Evolutionary conservation across 2,329 filamentous ascomycete genomes (phyloP), one percentile per base, ranked within the genome.

Genomic region (Ophiostoma ulmi): DNA sequence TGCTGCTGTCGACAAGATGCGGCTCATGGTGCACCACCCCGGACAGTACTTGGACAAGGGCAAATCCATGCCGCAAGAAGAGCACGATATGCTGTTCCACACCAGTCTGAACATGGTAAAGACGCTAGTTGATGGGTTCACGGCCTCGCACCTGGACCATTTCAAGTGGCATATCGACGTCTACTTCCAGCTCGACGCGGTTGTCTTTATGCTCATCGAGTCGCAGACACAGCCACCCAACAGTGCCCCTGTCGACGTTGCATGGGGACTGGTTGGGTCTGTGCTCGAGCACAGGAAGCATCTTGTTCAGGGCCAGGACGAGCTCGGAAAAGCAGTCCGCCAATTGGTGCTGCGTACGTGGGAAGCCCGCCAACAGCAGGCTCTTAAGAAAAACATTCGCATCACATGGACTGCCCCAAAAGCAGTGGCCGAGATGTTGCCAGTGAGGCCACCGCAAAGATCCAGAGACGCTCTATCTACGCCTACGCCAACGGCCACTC

Each of bases 11-110:
- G 72, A 71, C 70, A 76, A 76, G 70, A 71, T 76, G 74, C 72
- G 73, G 39, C 71, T 76, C 26, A 74, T 74, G 72, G 75, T 72
- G 3, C 75, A 76, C 39, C 75, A 76, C 52, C 75, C 75, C 2
- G 52, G 73, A 13, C 74, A 74, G 44, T 75, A 74, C 39, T 61
- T 72, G 0, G 73, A 72, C 61, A 73, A 58, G 11, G 52, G 52
- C 3, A 17, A 17, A 13, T 58, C 22, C 52, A 58, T 58, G 52
- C 7, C n/a, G 10, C 52, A 58, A 22, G 52, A 17, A 11, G 52
- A 58, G 52, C 52, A 58, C 52, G 52, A 58, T 10, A 58, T 58
- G 52, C 52, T 58, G 10, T 58, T 58, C 52, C 52, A 22, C 52
- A 58, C 52, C 8, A 58, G 52, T 22, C 13, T 26, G 6, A 58